phyloP scores from a whole-genome alignment of 2,329 filamentous ascomycete species.

The Xylaria sp. region DNA sequence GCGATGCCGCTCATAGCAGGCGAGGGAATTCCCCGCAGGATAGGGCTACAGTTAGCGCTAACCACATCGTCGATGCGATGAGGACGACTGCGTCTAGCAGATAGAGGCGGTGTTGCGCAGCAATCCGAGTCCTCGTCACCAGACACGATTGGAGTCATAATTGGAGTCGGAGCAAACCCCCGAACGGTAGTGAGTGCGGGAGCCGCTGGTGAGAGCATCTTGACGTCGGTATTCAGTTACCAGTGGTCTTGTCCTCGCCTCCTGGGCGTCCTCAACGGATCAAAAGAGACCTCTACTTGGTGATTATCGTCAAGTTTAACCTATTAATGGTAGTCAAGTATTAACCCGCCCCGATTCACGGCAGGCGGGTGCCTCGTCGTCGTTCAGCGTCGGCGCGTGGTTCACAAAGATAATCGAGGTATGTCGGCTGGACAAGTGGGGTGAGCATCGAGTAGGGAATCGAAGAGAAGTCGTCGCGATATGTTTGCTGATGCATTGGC shows the following conservation, averaged over 20 bases:
- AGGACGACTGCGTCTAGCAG: slow-evolving; percentile 53
- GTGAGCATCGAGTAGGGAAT: slow-evolving; percentile 69
- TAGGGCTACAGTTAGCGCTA: slow-evolving; percentile 71
- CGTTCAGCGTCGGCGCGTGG: slow-evolving; percentile 68
- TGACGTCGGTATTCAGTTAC: slow-evolving; percentile 20
- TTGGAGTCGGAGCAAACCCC: slow-evolving; percentile 65
- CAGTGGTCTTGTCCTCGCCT: slow-evolving; percentile 15
- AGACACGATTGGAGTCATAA: slow-evolving; percentile 62
- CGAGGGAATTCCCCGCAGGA: slow-evolving; percentile 62
- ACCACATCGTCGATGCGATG: slow-evolving; percentile 65
- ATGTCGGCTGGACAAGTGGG: slow-evolving; percentile 60
- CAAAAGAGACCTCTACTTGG: slow-evolving; percentile 9
- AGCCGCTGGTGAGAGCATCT: slow-evolving; percentile 60
- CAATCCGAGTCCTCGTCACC: slow-evolving; percentile 69
- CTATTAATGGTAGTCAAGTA: not conserved
- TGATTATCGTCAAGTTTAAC: not conserved
- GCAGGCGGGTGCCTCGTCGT: slow-evolving; percentile 62
- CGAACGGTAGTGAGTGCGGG: slow-evolving; percentile 66
- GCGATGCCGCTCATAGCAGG: slow-evolving; percentile 78
- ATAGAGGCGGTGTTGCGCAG: slow-evolving; percentile 53
- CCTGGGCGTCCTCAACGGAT: not conserved
- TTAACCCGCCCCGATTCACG: slow-evolving; percentile 54
- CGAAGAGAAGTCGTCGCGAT: slow-evolving; percentile 54
- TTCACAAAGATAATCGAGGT: slow-evolving; percentile 61
- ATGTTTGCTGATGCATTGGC: slow-evolving; percentile 68